Evolutionary conservation across 1,284 basidiomycete species (phyloP).

Genomic region (Megacollybia platyphylla): DNA sequence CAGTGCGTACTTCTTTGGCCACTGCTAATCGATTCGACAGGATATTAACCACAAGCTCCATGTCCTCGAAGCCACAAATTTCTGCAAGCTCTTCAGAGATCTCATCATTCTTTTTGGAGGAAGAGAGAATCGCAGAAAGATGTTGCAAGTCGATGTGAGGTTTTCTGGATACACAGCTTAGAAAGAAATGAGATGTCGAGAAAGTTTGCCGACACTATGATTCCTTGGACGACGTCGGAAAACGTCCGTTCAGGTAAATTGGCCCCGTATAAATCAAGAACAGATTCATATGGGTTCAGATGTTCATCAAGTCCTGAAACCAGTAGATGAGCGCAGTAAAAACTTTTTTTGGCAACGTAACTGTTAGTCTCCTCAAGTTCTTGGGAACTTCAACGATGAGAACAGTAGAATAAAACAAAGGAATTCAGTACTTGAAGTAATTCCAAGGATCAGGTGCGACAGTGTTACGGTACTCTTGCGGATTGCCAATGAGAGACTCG

Average conservation of each 20-base stretch:
- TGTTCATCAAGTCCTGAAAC: too few species aligned
- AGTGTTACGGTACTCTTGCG: too few species aligned
- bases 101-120: constrained; percentile 38
- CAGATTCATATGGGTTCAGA: background rate
- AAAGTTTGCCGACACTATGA: background rate
- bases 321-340: too few species aligned
- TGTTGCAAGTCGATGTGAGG: background rate
- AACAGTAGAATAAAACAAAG: too few species aligned
- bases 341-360: too few species aligned
- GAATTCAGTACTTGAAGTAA: too few species aligned
- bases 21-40: constrained; percentile 31
- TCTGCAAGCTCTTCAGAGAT: constrained; percentile 74
- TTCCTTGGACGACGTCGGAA: background rate
- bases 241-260: background rate
- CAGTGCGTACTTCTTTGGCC: constrained; percentile 24
- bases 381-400: too few species aligned
- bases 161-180: background rate
- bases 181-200: background rate
- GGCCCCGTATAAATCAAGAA: background rate
- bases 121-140: constrained; percentile 17
- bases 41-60: constrained; percentile 57
- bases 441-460: too few species aligned
- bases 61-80: constrained; percentile 77
- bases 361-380: too few species aligned
- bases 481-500: too few species aligned